These are phyloP conservation scores for Miscanthus lutarioriparius DNA, from an alignment of 176 grass and related monocot genomes.

Conservation along the genomic window DNA sequence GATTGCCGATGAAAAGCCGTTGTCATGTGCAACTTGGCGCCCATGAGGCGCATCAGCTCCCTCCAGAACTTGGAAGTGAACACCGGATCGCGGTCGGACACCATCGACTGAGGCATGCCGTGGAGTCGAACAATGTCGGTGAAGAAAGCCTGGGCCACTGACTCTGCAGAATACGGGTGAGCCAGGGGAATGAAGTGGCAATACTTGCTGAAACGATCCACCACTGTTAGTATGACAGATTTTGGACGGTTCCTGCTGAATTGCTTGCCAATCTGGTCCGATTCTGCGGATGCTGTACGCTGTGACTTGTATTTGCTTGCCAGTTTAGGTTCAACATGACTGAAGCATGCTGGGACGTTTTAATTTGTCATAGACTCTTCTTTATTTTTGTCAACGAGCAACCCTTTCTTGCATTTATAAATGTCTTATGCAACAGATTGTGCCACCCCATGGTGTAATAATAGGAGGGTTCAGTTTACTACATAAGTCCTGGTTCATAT, in stretches of 20 bases:
- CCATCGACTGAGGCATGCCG: no score
- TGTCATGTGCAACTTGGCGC: no score
- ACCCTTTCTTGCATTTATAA: slow-evolving; percentile 13
- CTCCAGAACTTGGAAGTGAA: no score
- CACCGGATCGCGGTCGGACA: no score
- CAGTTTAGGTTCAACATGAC: background rate
- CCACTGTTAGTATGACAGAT: no score
- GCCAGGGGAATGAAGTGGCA: no score
- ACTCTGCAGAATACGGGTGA: no score
- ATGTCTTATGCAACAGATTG: background rate
- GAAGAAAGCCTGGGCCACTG: no score
- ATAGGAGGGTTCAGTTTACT: background rate
- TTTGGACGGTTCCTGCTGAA: background rate
- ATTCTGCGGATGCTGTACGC: background rate
- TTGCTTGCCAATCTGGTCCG: slow-evolving; percentile 9
- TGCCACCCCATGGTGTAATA: background rate
- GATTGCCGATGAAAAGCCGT: no score
- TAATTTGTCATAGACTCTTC: background rate
- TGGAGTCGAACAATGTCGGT: no score
- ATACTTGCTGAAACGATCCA: no score
- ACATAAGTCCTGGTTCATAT: slow-evolving; percentile 1
- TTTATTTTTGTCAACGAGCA: slow-evolving; percentile 1
- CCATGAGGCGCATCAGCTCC: no score
- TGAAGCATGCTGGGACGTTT: background rate
- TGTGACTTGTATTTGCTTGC: background rate